phyloP scores from a whole-genome alignment of 225 moss, liverwort and hornwort genomes.

The Straminergon stramineum region DNA sequence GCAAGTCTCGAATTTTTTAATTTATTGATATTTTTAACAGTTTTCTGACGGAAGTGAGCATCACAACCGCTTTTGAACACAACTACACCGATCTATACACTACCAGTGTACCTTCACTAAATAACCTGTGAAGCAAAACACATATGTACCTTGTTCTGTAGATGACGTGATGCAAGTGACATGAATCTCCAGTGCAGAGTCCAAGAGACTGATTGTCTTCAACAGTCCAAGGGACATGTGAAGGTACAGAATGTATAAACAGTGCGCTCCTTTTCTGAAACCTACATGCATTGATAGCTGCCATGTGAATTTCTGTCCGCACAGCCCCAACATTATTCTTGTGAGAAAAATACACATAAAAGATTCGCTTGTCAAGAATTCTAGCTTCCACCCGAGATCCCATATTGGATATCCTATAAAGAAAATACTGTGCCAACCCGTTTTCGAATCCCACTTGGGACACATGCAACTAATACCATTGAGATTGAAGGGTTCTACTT shows the following conservation, averaged over 20 bases:
- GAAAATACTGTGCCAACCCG: too few species aligned
- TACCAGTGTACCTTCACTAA: background rate
- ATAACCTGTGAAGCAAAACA: background rate
- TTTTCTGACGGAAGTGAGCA: background rate
- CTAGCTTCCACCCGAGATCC: background rate
- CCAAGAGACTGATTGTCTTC: background rate
- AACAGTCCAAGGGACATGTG: background rate
- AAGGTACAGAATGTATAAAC: background rate
- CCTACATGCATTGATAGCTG: background rate
- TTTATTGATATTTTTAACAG: background rate
- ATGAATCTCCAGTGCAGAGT: background rate
- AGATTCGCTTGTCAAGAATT: background rate
- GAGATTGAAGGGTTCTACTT: background rate
- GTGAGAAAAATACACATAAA: background rate
- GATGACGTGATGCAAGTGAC: background rate
- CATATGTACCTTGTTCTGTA: background rate
- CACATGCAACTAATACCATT: background rate
- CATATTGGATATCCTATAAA: background rate
- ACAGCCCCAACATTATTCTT: background rate
- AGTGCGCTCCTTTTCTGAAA: background rate
- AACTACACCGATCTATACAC: background rate
- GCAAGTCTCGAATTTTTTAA: background rate
- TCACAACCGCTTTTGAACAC: background rate
- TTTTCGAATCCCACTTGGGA: background rate
- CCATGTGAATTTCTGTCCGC: background rate